These are phyloP conservation scores for Trematosphaeria pertusa DNA, from an alignment of 2,329 filamentous ascomycete species.

Conservation along the genomic window DNA sequence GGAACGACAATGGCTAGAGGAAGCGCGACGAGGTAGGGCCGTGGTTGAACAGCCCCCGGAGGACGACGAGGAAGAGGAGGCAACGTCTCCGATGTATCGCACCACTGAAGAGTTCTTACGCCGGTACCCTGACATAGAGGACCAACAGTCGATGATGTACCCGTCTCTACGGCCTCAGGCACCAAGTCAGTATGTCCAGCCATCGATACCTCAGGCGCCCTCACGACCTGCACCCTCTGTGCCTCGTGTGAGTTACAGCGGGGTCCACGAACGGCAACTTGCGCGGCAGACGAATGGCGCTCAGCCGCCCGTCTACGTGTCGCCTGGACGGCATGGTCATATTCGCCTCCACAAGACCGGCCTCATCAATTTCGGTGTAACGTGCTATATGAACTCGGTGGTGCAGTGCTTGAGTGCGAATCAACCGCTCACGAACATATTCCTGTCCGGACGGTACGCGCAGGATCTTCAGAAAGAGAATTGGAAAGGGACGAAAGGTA, in stretches of 20 bases:
- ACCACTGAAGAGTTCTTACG: conserved; percentile 85
- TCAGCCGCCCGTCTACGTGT: conserved; percentile 53
- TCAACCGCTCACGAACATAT: conserved; percentile 67
- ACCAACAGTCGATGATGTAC: conserved; percentile 63
- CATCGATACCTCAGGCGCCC: conserved; percentile 63
- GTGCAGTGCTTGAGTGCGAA: conserved; percentile 84
- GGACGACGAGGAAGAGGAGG: conserved; percentile 41
- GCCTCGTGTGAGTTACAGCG: conserved; percentile 75
- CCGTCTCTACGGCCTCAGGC: conserved; percentile 45
- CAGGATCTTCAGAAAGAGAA: conserved; percentile 64
- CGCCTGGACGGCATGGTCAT: conserved; percentile 52
- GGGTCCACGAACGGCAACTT: conserved; percentile 68
- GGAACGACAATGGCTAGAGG: conserved; percentile 79
- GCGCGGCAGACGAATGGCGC: conserved; percentile 41
- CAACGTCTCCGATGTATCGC: conserved; percentile 58
- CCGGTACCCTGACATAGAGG: conserved; percentile 74
- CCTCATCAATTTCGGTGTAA: conserved; percentile 79
- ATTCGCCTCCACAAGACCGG: conserved; percentile 70
- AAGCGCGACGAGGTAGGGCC: conserved; percentile 71
- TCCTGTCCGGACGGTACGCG: conserved; percentile 67
- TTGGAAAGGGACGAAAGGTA: conserved; percentile 71
- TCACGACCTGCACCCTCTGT: conserved; percentile 66
- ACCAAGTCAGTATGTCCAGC: conserved; percentile 58
- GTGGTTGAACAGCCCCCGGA: conserved; percentile 44
- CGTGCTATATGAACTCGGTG: conserved; percentile 92